phyloP scores from a whole-genome alignment of 106 monocot genomes.

The Apostasia ramifera region DNA sequence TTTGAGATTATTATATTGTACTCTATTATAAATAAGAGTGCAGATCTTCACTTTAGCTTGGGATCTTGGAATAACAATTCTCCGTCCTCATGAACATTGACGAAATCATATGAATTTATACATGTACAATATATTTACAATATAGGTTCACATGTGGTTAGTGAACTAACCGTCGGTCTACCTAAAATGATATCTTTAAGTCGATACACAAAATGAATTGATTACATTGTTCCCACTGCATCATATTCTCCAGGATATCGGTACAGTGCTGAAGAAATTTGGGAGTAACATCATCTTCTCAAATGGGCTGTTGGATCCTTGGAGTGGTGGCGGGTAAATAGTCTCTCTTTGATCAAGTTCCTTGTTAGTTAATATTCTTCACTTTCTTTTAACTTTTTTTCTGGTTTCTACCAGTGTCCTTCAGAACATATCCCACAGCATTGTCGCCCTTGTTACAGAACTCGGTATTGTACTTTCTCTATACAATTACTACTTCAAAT shows the following conservation, averaged over 20 bases:
- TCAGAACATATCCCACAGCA: slow-evolving; percentile 72
- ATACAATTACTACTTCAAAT: not conserved
- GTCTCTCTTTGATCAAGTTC: not conserved
- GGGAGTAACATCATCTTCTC: slow-evolving; percentile 96
- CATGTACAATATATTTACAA: too few relatives aligned
- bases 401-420: slow-evolving; percentile 45
- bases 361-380: not conserved
- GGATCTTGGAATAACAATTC: too few relatives aligned
- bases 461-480: slow-evolving; percentile 38
- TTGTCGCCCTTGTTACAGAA: slow-evolving; percentile 73
- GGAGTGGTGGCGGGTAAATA: slow-evolving; percentile 86
- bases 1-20: too few relatives aligned
- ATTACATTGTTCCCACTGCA: not conserved
- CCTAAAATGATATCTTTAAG: too few relatives aligned
- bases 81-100: too few relatives aligned
- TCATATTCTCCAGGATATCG: slow-evolving; percentile 44
- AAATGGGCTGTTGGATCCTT: slow-evolving; percentile 93
- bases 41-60: too few relatives aligned
- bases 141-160: too few relatives aligned
- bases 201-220: too few relatives aligned
- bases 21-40: too few relatives aligned
- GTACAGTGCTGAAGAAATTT: slow-evolving; percentile 49
- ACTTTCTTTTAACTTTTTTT: not conserved
- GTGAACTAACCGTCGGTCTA: too few relatives aligned
- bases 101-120: too few relatives aligned